These are phyloP conservation scores for Cladochytrium replicatum DNA, from an alignment of 192 early-diverging fungal species.

Conservation along the genomic window DNA sequence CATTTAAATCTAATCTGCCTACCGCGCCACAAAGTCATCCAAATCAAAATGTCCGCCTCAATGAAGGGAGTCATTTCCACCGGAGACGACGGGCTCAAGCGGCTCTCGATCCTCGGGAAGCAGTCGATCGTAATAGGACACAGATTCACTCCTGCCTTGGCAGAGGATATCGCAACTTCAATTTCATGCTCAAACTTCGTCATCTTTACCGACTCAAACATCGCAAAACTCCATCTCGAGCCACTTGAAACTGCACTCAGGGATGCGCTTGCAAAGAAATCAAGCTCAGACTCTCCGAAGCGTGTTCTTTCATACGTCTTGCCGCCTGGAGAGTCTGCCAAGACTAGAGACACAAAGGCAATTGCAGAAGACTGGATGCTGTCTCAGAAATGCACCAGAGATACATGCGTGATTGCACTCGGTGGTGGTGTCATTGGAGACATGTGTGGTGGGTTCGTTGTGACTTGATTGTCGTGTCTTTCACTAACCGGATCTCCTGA, in stretches of 20 bases:
- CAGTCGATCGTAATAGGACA: slow-evolving; percentile 85
- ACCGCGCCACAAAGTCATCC: no score
- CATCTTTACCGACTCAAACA: slow-evolving; percentile 76
- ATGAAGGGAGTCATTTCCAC: no score
- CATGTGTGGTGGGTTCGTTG: slow-evolving; percentile 52
- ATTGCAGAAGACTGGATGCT: slow-evolving; percentile 90
- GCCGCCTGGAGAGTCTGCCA: slow-evolving; percentile 80
- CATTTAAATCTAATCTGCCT: no score
- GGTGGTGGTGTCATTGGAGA: slow-evolving; percentile 98
- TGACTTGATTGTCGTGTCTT: not conserved
- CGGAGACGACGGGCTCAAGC: no score
- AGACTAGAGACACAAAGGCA: slow-evolving; percentile 78
- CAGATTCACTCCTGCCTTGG: slow-evolving; percentile 62
- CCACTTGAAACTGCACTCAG: slow-evolving; percentile 45
- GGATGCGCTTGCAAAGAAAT: no score
- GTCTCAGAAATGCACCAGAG: slow-evolving; percentile 71
- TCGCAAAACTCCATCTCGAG: slow-evolving; percentile 67
- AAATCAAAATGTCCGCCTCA: no score
- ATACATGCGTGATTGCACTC: slow-evolving; percentile 84
- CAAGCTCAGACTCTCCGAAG: not conserved
- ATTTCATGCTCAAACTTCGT: slow-evolving; percentile 74
- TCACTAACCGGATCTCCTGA: not conserved
- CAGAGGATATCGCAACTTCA: slow-evolving; percentile 58
- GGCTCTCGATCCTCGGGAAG: slow-evolving; percentile 74
- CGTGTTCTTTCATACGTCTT: slow-evolving; percentile 64